Conservation (phyloP, 2,329 filamentous ascomycete species). For the Blastomyces parvus region DNA sequence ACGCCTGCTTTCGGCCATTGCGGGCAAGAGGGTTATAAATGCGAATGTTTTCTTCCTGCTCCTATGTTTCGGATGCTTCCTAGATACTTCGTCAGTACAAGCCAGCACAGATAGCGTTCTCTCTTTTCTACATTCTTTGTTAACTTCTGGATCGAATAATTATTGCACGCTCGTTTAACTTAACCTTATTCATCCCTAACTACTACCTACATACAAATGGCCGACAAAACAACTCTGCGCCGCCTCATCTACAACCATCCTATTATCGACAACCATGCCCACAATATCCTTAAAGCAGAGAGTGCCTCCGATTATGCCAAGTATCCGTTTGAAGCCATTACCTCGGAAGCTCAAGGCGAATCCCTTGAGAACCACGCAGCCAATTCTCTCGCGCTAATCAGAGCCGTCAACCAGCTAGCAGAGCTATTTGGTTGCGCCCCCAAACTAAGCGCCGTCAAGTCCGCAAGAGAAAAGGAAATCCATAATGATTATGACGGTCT, state of each 20-base stretch:
- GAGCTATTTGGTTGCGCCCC: constrained; percentile 53
- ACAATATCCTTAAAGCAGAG: constrained; percentile 33
- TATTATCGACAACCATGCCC: constrained; percentile 42
- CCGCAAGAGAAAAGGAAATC: constrained; percentile 41
- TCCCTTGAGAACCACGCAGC: constrained; percentile 52
- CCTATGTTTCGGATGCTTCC: background rate
- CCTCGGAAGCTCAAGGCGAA: constrained; percentile 61
- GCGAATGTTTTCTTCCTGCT: background rate
- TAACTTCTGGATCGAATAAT: background rate
- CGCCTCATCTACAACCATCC: constrained; percentile 32
- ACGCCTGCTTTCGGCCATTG: background rate
- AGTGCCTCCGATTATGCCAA: constrained; percentile 25
- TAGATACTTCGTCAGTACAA: background rate
- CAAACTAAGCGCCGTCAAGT: constrained; percentile 51
- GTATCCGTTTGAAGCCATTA: constrained; percentile 52
- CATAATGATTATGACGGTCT: constrained; percentile 47
- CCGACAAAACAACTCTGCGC: constrained; percentile 21
- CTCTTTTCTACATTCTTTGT: background rate
- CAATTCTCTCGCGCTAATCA: constrained; percentile 58
- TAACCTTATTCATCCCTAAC: background rate
- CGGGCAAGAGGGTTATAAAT: background rate
- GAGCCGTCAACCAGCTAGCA: constrained; percentile 60
- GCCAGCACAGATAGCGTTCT: background rate
- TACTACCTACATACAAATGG: constrained; percentile 8
- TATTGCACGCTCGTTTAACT: background rate